Evolutionary conservation across 805 yeast species (phyloP).

Genomic region (Lipomyces lipofer): DNA sequence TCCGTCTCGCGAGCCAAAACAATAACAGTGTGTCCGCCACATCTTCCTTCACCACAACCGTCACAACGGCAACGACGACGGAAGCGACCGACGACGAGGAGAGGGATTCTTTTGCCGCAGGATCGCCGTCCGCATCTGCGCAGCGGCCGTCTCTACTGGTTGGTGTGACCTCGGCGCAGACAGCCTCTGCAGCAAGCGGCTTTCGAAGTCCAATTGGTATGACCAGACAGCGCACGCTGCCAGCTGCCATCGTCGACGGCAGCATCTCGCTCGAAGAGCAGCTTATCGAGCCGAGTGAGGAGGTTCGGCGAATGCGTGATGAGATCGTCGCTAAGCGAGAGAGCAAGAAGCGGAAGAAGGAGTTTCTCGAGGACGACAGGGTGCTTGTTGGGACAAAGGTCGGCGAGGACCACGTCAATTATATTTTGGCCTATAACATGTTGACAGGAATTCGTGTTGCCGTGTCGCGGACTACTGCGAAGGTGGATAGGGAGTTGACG

Average conservation of each 20-base stretch:
- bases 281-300: slow-evolving; percentile 20
- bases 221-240: slow-evolving; percentile 10
- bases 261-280: not conserved
- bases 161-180: not conserved
- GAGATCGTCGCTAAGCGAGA: slow-evolving; percentile 39
- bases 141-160: not conserved
- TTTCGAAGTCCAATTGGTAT: not conserved
- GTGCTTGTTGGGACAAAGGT: slow-evolving; percentile 79
- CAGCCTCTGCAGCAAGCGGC: not conserved
- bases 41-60: not conserved
- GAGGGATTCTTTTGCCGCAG: not conserved
- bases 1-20: not conserved
- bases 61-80: not conserved
- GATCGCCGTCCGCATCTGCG: no score
- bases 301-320: slow-evolving; percentile 36
- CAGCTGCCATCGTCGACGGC: not conserved
- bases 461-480: slow-evolving; percentile 82
- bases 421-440: slow-evolving; percentile 94
- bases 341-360: slow-evolving; percentile 33
- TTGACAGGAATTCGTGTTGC: slow-evolving; percentile 95
- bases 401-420: slow-evolving; percentile 90
- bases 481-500: slow-evolving; percentile 70
- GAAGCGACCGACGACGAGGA: slow-evolving; percentile 4
- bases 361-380: slow-evolving; percentile 40
- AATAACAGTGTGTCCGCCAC: not conserved